Conservation (phyloP, 2,329 filamentous ascomycete species). For the Ampelomyces quisqualis region DNA sequence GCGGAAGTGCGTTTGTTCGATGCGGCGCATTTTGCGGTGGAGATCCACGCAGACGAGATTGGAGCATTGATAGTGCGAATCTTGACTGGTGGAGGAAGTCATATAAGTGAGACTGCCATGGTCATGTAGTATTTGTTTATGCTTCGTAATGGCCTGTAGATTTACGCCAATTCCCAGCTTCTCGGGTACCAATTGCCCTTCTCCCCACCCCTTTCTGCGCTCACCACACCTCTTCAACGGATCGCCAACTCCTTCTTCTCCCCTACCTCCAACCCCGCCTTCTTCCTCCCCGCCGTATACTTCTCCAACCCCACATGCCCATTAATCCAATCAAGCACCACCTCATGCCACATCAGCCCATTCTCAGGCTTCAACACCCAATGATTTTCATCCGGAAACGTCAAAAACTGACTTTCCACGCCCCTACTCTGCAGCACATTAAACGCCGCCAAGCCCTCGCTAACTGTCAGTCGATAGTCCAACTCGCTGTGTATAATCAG, state of each 20-base stretch:
- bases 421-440: constrained; percentile 77
- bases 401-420: constrained; percentile 74
- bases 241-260: neutral
- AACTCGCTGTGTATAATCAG: constrained; percentile 87
- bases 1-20: constrained; percentile 56
- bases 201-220: neutral
- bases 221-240: neutral
- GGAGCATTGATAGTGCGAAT: constrained; percentile 42
- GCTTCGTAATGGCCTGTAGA: no score
- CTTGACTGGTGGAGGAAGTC: no score
- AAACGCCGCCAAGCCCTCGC: constrained; percentile 81
- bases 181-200: no score
- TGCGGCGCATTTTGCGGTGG: constrained; percentile 58
- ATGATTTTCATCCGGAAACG: constrained; percentile 78
- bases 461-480: constrained; percentile 83
- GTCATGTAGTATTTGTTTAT: no score
- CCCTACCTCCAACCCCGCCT: neutral
- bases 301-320: constrained; percentile 56
- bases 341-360: constrained; percentile 82
- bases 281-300: constrained; percentile 34
- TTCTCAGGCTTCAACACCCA: constrained; percentile 94
- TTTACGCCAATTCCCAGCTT: no score
- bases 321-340: constrained; percentile 77
- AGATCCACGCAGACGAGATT: constrained; percentile 41
- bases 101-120: no score